phyloP scores from a whole-genome alignment of 495 filamentous ascomycete genomes.

The Aspergillus sclerotioniger region DNA sequence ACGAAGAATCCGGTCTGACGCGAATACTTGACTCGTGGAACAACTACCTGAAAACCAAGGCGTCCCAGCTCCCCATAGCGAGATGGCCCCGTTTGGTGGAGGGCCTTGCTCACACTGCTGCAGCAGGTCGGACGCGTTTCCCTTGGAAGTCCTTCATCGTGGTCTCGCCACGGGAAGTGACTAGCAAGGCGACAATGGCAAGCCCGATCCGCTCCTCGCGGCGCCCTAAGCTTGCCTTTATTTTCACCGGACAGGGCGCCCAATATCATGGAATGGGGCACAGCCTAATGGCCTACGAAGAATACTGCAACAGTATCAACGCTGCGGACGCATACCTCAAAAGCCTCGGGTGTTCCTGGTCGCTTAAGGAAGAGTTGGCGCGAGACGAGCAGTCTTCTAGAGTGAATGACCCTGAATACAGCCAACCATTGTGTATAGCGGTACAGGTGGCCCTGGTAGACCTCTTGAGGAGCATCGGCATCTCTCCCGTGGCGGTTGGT shows the following conservation, averaged over 20 bases:
- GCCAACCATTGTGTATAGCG: constrained; percentile 18
- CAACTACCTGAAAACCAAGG: no score
- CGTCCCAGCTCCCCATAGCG: no score
- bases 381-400: not conserved
- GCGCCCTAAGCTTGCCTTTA: constrained; percentile 17
- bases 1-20: no score
- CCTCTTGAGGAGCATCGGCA: constrained; percentile 8
- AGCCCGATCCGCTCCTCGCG: not conserved
- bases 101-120: not conserved
- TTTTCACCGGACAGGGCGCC: constrained; percentile 43
- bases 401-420: constrained; percentile 13
- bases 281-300: not conserved
- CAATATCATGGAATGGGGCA: constrained; percentile 36
- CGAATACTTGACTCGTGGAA: no score
- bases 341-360: not conserved
- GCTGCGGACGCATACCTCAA: not conserved
- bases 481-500: constrained; percentile 16
- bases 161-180: not conserved
- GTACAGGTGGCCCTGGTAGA: constrained; percentile 26
- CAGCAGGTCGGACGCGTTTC: not conserved
- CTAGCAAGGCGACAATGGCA: not conserved
- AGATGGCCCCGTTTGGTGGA: not conserved
- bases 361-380: not conserved
- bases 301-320: not conserved
- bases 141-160: not conserved